Evolutionary conservation across 257 asterid genomes (phyloP), one percentile per base, ranked within the genome.

Genomic region (Datura wrightii): DNA sequence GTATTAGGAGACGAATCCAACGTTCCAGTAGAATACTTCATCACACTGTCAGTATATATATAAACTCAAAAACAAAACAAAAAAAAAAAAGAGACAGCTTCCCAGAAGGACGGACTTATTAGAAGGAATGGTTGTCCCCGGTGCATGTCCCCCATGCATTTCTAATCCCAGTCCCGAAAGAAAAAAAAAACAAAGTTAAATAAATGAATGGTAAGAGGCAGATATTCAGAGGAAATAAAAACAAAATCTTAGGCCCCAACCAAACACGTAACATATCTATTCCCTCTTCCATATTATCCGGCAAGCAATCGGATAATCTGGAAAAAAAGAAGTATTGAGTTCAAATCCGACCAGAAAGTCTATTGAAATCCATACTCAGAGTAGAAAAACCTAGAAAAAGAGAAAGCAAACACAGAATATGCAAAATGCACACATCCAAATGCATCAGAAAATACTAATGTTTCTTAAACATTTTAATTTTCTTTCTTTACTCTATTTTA

Each of bases 261-360:
- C 67, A 34, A 67, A 85, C 82, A 85, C 69, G 83, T 86, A 83
- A 83, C 79, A 24, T 59, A 89, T 52, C 85, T 59, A 72, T 36
- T 59, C 41, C 81, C 62, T n/a, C 85, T 24, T 80, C 80, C 58
- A 46, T 65, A 83, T 80, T 76, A 80, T 83, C 87, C 88, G 88
- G 88, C 89, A 87, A 62, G 37, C 76, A 86, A 60, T 83, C 90
- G 71, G 89, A 87, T 81, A 83, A 84, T 66, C 71, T 46, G 90
- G 91, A 39, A 80, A 89, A 24, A 88, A 86, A 82, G 85, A 71
- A 84, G 82, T 50, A 63, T 83, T 36, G 54, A 70, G 85, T 80
- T 80, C 71, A 84, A 82, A 83, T 79, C 5, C 52, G 82, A 78
- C 84, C 85, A 80, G 60, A 88, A 87, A 89, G 85, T 85, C 52